Base-by-base conservation (phyloP, 176 grass and related monocot species). In the Phyllostachys edulis region DNA sequence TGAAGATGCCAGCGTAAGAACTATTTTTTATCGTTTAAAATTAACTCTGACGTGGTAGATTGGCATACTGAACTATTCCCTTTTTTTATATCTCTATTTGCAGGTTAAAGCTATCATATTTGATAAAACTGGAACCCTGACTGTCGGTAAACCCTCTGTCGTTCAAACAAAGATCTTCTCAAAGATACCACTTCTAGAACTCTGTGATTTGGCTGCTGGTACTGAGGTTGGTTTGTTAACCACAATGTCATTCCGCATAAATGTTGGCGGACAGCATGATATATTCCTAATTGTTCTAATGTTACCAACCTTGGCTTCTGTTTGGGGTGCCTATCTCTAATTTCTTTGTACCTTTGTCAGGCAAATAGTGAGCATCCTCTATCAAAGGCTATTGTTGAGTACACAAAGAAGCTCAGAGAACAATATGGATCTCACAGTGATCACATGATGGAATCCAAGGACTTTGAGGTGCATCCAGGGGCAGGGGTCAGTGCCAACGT, bases 111-210 rank as follows among this genome's bases (percentile, higher is more conserved):
- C 81, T 67, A 87, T 99, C 50, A 84, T 99, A 82, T 99, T 99
- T 82, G 96, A 99, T 87, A 99, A 99, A 88, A 99, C 96, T 63
- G 96, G 96, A 90, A 99, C 96, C 5, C 73, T 99, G 56, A 99
- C 96, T 47, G 61, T 94, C 52, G 96, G 96, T 52, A 99, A 87
- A 84, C 96, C 96, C 82, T 93, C 91, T 71, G 96, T 99, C 5
- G 86, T 96, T 78, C 93, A 99, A 87, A 92, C 91, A 81, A 99
- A 81, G 75, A 67, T 90, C 26, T 99, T 99, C 76, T 88, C 96
- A 20, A 94, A 94, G 62, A 89, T 92, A 29, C 69, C 86, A 50
- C 85, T 99, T 73, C 88, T 87, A 47, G 93, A 99, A 44, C 73
- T 96, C 9, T 99, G 91, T 84, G 86, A 94, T 83, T 87, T 96